Conservation (phyloP, 139 green algal genomes). For the Auxenochlorella pyrenoidosa region DNA sequence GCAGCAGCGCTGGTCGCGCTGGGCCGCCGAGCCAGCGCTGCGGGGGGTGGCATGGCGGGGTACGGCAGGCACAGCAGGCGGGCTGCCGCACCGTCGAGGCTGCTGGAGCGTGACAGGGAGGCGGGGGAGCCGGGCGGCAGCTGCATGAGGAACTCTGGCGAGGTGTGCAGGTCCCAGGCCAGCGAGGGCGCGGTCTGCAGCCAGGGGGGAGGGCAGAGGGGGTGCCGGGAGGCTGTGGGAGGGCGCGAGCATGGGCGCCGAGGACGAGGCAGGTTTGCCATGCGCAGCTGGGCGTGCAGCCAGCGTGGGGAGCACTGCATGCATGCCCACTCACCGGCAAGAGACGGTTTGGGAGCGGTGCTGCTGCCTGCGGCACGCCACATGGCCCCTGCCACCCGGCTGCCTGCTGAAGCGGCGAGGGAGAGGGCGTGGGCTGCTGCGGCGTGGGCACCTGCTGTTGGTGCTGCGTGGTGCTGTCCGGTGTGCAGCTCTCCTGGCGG, state of each 20-base stretch:
- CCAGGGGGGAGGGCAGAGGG: not conserved
- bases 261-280: not conserved
- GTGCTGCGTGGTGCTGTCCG: not conserved
- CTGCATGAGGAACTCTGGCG: conserved; percentile 46
- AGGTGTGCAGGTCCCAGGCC: conserved; percentile 47
- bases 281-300: not conserved
- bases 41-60: too few species aligned
- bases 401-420: too few species aligned
- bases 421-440: not conserved
- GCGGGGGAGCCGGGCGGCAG: conserved; percentile 13
- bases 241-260: not conserved
- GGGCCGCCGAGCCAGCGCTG: too few species aligned
- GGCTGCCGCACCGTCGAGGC: conserved; percentile 19
- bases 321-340: not conserved
- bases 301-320: not conserved
- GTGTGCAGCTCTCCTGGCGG: not conserved
- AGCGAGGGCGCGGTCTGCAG: conserved; percentile 18
- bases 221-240: not conserved
- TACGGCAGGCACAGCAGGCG: too few species aligned
- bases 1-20: too few species aligned
- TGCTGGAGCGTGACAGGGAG: conserved; percentile 10
- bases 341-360: not conserved
- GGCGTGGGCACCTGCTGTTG: not conserved
- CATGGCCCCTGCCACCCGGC: not conserved
- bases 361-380: not conserved